These are phyloP conservation scores for Trichomonas tenax DNA, from an alignment of 208 protist species.

Conservation along the genomic window DNA sequence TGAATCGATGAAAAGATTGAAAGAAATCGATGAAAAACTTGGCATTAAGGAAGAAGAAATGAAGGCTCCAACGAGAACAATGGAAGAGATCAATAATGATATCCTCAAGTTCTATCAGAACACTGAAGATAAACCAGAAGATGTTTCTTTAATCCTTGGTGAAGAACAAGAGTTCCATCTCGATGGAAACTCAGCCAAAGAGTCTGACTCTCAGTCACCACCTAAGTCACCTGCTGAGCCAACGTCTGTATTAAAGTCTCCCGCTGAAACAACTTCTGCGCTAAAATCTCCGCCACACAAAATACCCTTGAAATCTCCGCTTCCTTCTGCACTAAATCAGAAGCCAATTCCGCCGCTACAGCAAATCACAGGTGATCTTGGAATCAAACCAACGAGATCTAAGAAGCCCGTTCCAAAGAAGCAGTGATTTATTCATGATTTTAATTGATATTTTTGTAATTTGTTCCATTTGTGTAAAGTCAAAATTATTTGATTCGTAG, in stretches of 20 bases:
- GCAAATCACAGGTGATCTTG: background rate
- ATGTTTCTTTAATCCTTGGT: background rate
- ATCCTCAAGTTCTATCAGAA: background rate
- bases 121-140: background rate
- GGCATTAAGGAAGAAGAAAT: background rate
- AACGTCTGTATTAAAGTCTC: background rate
- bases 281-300: background rate
- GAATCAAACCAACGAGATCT: background rate
- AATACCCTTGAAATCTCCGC: background rate
- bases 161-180: background rate
- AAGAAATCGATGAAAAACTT: slow-evolving; percentile 15
- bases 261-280: background rate
- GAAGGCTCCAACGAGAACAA: background rate
- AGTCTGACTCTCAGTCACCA: too few species aligned
- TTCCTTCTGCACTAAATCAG: background rate
- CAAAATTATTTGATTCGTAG: too few species aligned
- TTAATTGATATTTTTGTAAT: too few species aligned
- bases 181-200: background rate
- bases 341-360: background rate
- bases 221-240: too few species aligned
- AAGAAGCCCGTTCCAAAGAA: background rate
- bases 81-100: background rate
- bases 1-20: background rate
- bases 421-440: too few species aligned
- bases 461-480: too few species aligned